phyloP scores from a whole-genome alignment of 2,329 filamentous ascomycete species.

The Hypoxylon sp. region DNA sequence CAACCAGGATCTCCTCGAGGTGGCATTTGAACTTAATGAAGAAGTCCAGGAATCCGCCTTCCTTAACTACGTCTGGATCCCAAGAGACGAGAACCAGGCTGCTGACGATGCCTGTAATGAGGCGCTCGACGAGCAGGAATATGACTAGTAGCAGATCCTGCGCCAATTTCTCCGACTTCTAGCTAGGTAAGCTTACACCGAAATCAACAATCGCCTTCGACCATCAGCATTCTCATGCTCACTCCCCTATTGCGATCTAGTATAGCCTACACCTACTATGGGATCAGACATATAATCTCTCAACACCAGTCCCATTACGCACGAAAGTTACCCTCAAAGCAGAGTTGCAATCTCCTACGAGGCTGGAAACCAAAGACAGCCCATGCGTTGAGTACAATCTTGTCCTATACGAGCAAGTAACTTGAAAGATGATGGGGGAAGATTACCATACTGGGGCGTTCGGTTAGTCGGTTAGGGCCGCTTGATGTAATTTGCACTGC shows the following conservation, averaged over 20 bases:
- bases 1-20: slow-evolving; percentile 55
- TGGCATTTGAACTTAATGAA: slow-evolving; percentile 48
- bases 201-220: not conserved
- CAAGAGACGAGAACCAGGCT: slow-evolving; percentile 50
- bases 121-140: slow-evolving; percentile 31
- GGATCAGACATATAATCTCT: not conserved
- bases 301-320: not conserved
- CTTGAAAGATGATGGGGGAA: not conserved
- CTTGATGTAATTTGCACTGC: too few relatives aligned
- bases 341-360: not conserved
- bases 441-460: not conserved
- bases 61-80: slow-evolving; percentile 53
- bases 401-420: not conserved
- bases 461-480: not conserved
- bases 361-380: not conserved
- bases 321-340: not conserved
- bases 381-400: not conserved
- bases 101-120: slow-evolving; percentile 54
- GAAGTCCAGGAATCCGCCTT: slow-evolving; percentile 46
- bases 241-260: not conserved
- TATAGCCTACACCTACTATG: not conserved
- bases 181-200: not conserved
- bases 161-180: not conserved
- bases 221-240: not conserved
- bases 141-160: not conserved